These are phyloP conservation scores for Dendrocalamus latiflorus DNA, from an alignment of 202 grass and related monocot species.

Conservation along the genomic window DNA sequence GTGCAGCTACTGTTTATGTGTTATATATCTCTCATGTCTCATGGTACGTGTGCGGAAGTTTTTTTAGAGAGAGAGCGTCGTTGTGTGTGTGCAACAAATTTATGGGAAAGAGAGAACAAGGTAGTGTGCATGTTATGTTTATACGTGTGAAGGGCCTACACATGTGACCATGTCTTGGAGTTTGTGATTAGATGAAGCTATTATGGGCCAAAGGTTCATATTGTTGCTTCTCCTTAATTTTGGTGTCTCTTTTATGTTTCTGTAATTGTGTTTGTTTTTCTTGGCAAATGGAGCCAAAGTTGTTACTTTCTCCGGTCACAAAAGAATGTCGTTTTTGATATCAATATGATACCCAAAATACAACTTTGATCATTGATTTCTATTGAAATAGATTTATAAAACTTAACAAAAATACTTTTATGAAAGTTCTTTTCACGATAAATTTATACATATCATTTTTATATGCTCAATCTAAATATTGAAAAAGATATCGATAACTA, in stretches of 20 bases:
- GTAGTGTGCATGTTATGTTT: constrained; percentile 20
- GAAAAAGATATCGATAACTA: too few species aligned
- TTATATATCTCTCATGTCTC: neutral
- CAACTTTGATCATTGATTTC: too few species aligned
- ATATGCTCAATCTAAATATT: too few species aligned
- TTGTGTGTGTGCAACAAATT: constrained; percentile 19
- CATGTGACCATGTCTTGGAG: constrained; percentile 52
- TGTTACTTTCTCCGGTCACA: neutral
- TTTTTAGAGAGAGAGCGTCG: neutral
- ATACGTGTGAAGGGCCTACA: constrained; percentile 44
- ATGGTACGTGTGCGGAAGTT: neutral
- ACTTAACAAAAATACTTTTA: too few species aligned
- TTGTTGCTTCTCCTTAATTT: neutral
- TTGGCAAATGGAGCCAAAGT: neutral
- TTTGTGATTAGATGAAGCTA: constrained; percentile 51
- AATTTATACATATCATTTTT: too few species aligned
- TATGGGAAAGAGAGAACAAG: constrained; percentile 44
- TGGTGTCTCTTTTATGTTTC: neutral
- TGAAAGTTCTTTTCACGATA: too few species aligned
- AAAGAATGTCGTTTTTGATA: too few species aligned
- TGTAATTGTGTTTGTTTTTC: neutral
- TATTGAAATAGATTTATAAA: too few species aligned
- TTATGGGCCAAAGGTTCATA: constrained; percentile 45
- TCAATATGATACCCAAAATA: too few species aligned
- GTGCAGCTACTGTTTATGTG: constrained; percentile 25